phyloP scores from a whole-genome alignment of 257 asterid genomes.

The Nemophila menziesii region DNA sequence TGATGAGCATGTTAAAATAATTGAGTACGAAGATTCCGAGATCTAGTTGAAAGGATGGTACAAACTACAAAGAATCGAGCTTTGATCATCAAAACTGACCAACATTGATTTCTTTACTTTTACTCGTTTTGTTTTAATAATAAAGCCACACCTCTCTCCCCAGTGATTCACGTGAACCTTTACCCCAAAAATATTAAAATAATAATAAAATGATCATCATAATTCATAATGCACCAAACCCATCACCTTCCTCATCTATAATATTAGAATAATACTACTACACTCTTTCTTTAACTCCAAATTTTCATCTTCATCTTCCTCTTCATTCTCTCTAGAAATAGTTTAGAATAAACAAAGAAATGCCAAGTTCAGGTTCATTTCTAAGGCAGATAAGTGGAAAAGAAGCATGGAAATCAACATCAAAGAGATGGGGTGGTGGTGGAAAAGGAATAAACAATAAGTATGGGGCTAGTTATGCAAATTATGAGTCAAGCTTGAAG shows the following conservation, averaged over 20 bases:
- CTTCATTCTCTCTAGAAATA: not conserved
- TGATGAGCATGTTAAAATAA: not conserved
- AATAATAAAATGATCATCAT: constrained; percentile 13
- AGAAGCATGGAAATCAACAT: constrained; percentile 55
- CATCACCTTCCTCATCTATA: constrained; percentile 9
- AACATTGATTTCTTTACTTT: constrained; percentile 19
- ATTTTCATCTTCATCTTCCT: not conserved
- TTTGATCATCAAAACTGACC: constrained; percentile 35
- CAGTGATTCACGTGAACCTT: constrained; percentile 44
- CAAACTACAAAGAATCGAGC: constrained; percentile 19
- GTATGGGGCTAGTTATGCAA: constrained; percentile 5
- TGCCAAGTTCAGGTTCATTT: constrained; percentile 55
- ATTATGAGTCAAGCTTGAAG: constrained; percentile 10
- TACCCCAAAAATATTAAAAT: constrained; percentile 9
- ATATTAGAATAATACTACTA: too few relatives aligned
- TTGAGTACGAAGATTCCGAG: constrained; percentile 22
- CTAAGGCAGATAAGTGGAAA: constrained; percentile 67
- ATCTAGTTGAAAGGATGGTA: constrained; percentile 21
- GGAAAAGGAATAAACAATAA: too few relatives aligned
- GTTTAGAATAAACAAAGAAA: constrained; percentile 2
- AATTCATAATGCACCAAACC: not conserved
- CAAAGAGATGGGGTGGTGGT: constrained; percentile 47
- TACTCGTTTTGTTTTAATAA: constrained; percentile 13
- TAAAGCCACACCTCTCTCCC: constrained; percentile 20
- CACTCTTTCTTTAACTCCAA: constrained; percentile 10